These are phyloP conservation scores for Termitomyces eurrhizus DNA, from an alignment of 768 basidiomycete genomes.

Conservation along the genomic window DNA sequence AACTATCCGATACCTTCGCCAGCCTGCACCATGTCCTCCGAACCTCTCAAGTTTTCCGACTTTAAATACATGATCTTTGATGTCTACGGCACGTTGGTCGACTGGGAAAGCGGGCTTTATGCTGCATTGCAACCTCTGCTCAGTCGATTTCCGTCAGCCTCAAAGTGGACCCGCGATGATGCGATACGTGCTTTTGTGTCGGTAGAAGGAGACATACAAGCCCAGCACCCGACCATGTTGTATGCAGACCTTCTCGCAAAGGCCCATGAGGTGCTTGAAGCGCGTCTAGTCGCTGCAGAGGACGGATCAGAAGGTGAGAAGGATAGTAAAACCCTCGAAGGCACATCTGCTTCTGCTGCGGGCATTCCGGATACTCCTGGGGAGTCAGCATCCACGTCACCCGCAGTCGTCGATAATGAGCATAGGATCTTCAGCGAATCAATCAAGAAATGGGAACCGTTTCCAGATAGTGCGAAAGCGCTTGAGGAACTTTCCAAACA, in stretches of 20 bases:
- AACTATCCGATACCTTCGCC: not conserved
- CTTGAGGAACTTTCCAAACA: slow-evolving; percentile 54
- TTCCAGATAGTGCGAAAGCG: slow-evolving; percentile 62
- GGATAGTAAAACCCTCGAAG: slow-evolving; percentile 16
- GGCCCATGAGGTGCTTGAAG: slow-evolving; percentile 33
- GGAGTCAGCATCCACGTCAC: slow-evolving; percentile 14
- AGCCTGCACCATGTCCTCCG: not conserved
- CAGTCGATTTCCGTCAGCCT: slow-evolving; percentile 32
- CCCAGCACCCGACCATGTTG: slow-evolving; percentile 50
- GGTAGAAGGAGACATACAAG: slow-evolving; percentile 56
- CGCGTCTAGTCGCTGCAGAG: slow-evolving; percentile 30
- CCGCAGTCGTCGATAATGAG: slow-evolving; percentile 17
- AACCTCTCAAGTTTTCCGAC: slow-evolving; percentile 32
- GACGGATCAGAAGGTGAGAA: slow-evolving; percentile 12
- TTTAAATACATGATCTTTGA: slow-evolving; percentile 65
- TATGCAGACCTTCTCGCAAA: slow-evolving; percentile 62
- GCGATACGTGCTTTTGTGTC: slow-evolving; percentile 47
- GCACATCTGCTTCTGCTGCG: slow-evolving; percentile 9
- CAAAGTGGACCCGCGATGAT: slow-evolving; percentile 46
- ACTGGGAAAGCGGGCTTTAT: slow-evolving; percentile 74
- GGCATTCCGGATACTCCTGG: slow-evolving; percentile 2
- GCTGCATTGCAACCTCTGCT: slow-evolving; percentile 51
- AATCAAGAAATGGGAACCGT: slow-evolving; percentile 58
- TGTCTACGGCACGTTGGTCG: slow-evolving; percentile 74
- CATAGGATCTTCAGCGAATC: slow-evolving; percentile 57